A percentile compares a stretch with the other conserved stretches of the same genome.
Conservation (phyloP, 129 eudicot species). For the Pittosporum tobira region DNA sequence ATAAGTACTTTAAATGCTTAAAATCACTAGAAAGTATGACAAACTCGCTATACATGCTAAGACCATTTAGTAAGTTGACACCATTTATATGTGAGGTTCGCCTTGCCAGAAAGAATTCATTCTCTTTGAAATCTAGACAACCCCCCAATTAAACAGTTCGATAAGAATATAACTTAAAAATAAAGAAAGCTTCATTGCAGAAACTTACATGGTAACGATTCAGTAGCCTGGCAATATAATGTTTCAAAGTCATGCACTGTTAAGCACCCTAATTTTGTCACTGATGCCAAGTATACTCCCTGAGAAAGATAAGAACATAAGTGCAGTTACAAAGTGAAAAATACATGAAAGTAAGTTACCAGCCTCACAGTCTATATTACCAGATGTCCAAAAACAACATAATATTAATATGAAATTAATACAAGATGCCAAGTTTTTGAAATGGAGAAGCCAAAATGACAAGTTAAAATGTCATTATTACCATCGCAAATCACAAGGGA, state of each 20-base stretch:
- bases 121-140: too few species aligned
- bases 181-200: not conserved
- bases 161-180: not conserved
- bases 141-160: not conserved
- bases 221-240: conserved; percentile 46
- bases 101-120: too few species aligned
- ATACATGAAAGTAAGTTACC: not conserved
- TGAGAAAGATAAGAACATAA: conserved; percentile 8
- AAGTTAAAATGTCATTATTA: conserved; percentile 4
- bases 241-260: conserved; percentile 85
- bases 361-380: not conserved
- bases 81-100: too few species aligned
- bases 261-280: conserved; percentile 78
- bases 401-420: too few species aligned
- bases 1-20: too few species aligned
- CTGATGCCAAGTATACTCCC: conserved; percentile 91
- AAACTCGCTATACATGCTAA: too few species aligned
- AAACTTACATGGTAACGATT: conserved; percentile 25
- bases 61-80: too few species aligned
- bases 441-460: conserved; percentile 6
- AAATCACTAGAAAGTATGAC: too few species aligned
- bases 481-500: not conserved
- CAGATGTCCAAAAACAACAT: too few species aligned
- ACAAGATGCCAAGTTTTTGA: too few species aligned
- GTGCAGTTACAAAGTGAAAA: not conserved